A percentile compares a stretch with the other conserved stretches of the same genome.
Evolutionary conservation across 805 yeast genomes (phyloP).

Genomic region (Wickerhamiella domercqiae): DNA sequence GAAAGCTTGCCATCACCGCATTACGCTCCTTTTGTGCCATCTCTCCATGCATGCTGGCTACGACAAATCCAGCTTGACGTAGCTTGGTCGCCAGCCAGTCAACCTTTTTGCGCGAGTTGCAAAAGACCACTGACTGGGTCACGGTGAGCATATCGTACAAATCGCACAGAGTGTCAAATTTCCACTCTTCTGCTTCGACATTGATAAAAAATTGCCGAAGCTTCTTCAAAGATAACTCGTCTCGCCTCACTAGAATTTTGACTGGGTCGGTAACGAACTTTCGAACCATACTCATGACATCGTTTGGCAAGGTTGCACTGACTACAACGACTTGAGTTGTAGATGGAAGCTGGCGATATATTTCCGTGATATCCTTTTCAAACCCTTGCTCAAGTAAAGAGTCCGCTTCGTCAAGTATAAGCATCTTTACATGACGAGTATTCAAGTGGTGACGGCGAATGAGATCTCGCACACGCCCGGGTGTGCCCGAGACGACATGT

Average conservation of each 20-base stretch:
- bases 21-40: conserved; percentile 93
- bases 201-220: conserved; percentile 82
- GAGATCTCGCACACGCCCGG: conserved; percentile 89
- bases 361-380: conserved; percentile 88
- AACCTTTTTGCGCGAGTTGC: conserved; percentile 92
- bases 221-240: conserved; percentile 87
- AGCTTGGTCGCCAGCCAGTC: conserved; percentile 76
- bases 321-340: conserved; percentile 85
- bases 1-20: conserved; percentile 85
- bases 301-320: conserved; percentile 86
- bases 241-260: conserved; percentile 85
- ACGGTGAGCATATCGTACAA: conserved; percentile 87
- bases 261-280: conserved; percentile 90
- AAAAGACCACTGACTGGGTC: conserved; percentile 95
- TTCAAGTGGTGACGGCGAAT: conserved; percentile 64
- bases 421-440: conserved; percentile 68
- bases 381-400: conserved; percentile 86
- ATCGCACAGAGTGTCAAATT: conserved; percentile 88
- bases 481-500: conserved; percentile 92
- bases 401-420: conserved; percentile 93
- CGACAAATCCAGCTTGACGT: conserved; percentile 71
- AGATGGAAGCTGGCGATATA: conserved; percentile 70
- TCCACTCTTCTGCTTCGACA: conserved; percentile 86
- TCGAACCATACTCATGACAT: conserved; percentile 79
- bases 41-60: conserved; percentile 93